phyloP scores from a whole-genome alignment of 2,329 filamentous ascomycete species.

The Emergomyces orientalis region DNA sequence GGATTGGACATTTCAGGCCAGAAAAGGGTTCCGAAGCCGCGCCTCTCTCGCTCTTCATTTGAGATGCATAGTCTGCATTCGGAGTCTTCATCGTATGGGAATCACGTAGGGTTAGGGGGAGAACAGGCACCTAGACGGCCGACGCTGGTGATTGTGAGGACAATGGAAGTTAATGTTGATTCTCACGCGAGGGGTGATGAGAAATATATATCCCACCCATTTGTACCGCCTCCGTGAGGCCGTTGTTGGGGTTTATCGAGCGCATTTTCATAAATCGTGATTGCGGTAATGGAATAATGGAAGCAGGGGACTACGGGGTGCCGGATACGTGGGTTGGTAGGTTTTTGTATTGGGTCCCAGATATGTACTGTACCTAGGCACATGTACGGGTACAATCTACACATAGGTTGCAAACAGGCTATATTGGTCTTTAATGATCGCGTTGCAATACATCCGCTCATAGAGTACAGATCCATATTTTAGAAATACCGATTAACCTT shows the following conservation, averaged over 20 bases:
- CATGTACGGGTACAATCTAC: no score
- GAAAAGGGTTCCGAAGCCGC: neutral
- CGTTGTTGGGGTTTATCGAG: neutral
- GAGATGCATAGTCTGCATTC: constrained; percentile 6
- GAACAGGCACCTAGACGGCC: neutral
- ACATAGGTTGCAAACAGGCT: no score
- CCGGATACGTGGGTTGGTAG: no score
- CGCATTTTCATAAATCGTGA: no score
- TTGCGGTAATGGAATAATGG: no score
- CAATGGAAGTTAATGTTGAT: constrained; percentile 1
- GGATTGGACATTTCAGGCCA: neutral
- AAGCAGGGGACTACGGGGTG: no score
- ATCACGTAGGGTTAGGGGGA: neutral
- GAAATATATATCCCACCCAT: neutral
- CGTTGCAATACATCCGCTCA: no score
- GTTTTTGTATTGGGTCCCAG: no score
- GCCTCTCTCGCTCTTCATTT: neutral
- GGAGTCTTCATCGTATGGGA: neutral
- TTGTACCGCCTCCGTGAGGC: neutral
- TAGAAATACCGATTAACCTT: no score
- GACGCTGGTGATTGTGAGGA: neutral
- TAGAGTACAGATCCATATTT: no score
- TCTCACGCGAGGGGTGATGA: neutral
- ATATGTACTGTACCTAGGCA: no score
- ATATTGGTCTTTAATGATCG: no score